Conservation (phyloP, 495 filamentous ascomycete species). For the Aspergillus biplanus region DNA sequence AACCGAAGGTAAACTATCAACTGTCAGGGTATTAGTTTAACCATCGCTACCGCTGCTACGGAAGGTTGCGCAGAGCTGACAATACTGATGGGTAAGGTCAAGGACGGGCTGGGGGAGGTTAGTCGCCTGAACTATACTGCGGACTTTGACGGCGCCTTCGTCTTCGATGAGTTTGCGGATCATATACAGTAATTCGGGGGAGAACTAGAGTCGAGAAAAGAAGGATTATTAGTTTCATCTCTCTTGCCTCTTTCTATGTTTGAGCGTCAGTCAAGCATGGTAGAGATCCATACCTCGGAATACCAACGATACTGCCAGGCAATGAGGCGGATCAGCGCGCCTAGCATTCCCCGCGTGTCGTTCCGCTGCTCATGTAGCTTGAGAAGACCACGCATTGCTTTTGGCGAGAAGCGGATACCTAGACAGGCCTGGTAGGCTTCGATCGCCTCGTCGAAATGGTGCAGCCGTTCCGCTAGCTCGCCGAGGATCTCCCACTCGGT, state of each 20-base stretch:
- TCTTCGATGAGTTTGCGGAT: slow-evolving; percentile 94
- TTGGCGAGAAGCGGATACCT: slow-evolving; percentile 81
- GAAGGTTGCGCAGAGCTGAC: slow-evolving; percentile 90
- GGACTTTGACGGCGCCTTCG: slow-evolving; percentile 95
- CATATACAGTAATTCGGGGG: slow-evolving; percentile 80
- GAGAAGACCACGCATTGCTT: slow-evolving; percentile 84
- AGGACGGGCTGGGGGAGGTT: slow-evolving; percentile 89
- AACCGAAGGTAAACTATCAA: not conserved
- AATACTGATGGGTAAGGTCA: slow-evolving; percentile 95
- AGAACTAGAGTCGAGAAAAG: slow-evolving; percentile 66
- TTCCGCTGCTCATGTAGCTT: slow-evolving; percentile 73
- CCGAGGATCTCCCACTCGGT: slow-evolving; percentile 99
- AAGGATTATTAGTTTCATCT: slow-evolving; percentile 20
- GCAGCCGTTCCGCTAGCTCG: slow-evolving; percentile 86
- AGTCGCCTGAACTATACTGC: slow-evolving; percentile 95
- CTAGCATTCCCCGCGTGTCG: slow-evolving; percentile 75
- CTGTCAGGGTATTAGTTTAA: slow-evolving; percentile 38
- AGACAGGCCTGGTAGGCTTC: slow-evolving; percentile 91
- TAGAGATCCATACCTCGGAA: slow-evolving; percentile 67
- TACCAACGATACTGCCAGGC: slow-evolving; percentile 99
- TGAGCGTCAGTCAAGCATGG: not conserved
- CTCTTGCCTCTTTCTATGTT: not conserved
- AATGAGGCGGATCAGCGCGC: slow-evolving; percentile 81
- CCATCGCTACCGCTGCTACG: slow-evolving; percentile 92
- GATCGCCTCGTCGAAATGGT: slow-evolving; percentile 84